A percentile compares a stretch with the other conserved stretches of the same genome.
phyloP scores from a whole-genome alignment of 345 rosid genomes.

The Linum trigynum region DNA sequence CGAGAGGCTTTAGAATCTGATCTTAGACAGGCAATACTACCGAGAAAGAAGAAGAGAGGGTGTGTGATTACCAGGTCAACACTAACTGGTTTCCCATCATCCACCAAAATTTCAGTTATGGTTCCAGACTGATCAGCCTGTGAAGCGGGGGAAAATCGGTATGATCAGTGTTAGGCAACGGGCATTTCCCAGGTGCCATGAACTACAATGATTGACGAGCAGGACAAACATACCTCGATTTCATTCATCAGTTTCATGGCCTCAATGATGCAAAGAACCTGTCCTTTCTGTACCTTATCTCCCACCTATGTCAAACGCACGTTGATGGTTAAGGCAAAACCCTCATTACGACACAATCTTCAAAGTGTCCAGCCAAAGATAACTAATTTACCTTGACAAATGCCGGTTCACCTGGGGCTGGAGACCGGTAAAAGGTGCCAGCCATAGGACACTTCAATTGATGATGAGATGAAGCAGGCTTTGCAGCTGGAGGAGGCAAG shows the following conservation, averaged over 20 bases:
- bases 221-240: conserved; percentile 52
- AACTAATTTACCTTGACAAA: conserved; percentile 61
- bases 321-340: too few relatives aligned
- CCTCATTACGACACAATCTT: background rate
- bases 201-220: background rate
- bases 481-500: conserved; percentile 30
- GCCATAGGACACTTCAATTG: conserved; percentile 89
- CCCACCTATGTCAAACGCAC: conserved; percentile 47
- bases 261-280: conserved; percentile 84
- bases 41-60: background rate
- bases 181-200: background rate
- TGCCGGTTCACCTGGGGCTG: conserved; percentile 86
- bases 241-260: conserved; percentile 99
- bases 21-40: background rate
- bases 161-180: background rate
- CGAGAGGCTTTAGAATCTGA: background rate
- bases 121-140: conserved; percentile 98
- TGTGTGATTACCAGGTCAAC: conserved; percentile 53
- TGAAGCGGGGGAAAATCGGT: conserved; percentile 9
- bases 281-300: conserved; percentile 95
- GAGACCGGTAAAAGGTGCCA: conserved; percentile 80
- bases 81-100: conserved; percentile 80
- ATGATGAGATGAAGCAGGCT: conserved; percentile 20
- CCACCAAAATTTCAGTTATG: conserved; percentile 57
- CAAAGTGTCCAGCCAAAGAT: background rate